Evolutionary conservation across 2,329 filamentous ascomycete genomes (phyloP), one percentile per base, ranked within the genome.

Genomic region (Immersiporthe knoxdaviesiana): DNA sequence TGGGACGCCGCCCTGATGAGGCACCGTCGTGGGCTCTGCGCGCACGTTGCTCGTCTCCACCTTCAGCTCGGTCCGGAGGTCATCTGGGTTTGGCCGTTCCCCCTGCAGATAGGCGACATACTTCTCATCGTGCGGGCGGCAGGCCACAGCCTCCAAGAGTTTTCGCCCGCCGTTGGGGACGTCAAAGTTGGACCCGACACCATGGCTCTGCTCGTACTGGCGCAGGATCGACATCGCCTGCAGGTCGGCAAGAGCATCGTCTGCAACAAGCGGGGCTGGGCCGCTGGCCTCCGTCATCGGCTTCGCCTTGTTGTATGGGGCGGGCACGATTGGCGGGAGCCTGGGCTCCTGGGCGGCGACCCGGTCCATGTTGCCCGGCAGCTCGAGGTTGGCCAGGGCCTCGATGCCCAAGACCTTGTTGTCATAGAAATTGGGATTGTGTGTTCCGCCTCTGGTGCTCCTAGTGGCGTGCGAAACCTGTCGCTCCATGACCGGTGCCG

Each of bases 401-500:
- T 90, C 88, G 37, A 90, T 82, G 18, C 88, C 88, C 16, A 88
- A 80, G 52, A 87, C 79, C 74, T 84, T 86, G 75, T 87, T 85
- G 71, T 89, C 87, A 47, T 84, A 75, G 71, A 87, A 87, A 74
- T 87, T 88, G 66, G 85, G 83, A 70, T 82, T 82, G 65, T 83
- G 80, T 35, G 79, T 80, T n/a, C 82, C 80, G 21, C 81, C 87
- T 32, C 88, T 84, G 27, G 86, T 90, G 77, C 88, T 90, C 58
- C 88, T 82, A 24, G 89, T 91, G 16, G 87, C 86, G 70, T 91
- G 88, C 12, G 88, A 90, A 16, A 86, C 84, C 71, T 88, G 87
- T 44, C 88, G 84, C 76, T 90, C 88, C 88, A 90, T 90, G 66
- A 81, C 81, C 18, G 84, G 83, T 1, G 86, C 87, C 6, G 84